phyloP scores from a whole-genome alignment of 345 rosid species.

The Eucalyptus erythrocorys region DNA sequence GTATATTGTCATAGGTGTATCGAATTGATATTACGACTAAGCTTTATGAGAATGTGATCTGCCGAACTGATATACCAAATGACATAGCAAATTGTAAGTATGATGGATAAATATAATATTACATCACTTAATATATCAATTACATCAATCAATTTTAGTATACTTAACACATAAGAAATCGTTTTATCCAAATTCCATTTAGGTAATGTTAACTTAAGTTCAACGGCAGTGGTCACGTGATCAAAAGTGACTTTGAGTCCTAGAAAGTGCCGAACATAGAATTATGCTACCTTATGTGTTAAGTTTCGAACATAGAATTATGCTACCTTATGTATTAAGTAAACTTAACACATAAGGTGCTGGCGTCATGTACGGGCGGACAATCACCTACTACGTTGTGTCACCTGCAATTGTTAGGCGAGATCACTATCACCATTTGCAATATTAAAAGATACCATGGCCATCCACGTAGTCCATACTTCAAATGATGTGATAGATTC shows the following conservation, averaged over 20 bases:
- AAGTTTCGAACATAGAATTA: no score
- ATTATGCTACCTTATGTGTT: background rate
- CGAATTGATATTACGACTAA: no score
- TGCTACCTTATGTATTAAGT: no score
- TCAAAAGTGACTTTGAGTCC: background rate
- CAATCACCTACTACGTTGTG: background rate
- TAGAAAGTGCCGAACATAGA: background rate
- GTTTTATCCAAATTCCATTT: background rate
- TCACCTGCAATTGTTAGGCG: background rate
- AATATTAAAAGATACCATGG: background rate
- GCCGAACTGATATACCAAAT: no score
- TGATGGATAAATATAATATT: no score
- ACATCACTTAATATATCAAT: background rate
- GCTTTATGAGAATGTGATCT: no score
- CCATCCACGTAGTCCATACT: background rate
- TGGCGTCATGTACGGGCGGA: background rate
- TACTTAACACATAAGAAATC: background rate
- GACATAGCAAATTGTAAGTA: background rate
- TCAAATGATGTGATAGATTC: background rate
- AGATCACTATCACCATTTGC: background rate
- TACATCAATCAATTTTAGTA: background rate
- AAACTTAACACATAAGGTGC: background rate
- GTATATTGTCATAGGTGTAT: no score
- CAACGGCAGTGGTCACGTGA: background rate
- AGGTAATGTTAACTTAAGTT: background rate